Evolutionary conservation across 257 asterid species (phyloP).

Genomic region (Avicennia marina): DNA sequence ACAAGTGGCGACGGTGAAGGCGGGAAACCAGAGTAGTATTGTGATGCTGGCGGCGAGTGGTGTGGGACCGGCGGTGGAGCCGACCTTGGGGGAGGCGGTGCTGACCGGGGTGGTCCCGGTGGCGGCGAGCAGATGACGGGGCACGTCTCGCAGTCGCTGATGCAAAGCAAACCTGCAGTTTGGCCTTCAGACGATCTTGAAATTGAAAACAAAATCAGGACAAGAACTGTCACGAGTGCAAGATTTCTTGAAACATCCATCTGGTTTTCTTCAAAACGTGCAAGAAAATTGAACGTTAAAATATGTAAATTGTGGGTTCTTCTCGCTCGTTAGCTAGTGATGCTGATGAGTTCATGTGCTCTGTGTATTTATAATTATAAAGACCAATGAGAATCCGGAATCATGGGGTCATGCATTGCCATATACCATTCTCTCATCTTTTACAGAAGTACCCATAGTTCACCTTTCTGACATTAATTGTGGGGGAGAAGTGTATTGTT

Average conservation of each 20-base stretch:
- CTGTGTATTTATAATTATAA: conserved; percentile 29
- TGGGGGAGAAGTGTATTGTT: too few relatives aligned
- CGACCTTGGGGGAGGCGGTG: too few relatives aligned
- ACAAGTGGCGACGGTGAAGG: conserved; percentile 22
- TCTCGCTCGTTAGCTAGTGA: conserved; percentile 13
- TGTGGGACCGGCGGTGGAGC: conserved; percentile 31
- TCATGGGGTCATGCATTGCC: too few relatives aligned
- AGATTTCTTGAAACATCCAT: conserved; percentile 22
- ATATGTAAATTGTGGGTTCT: neutral
- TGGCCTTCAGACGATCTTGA: conserved; percentile 25
- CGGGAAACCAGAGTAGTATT: conserved; percentile 35
- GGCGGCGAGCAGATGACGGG: conserved; percentile 77
- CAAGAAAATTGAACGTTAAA: neutral
- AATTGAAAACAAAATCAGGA: conserved; percentile 20
- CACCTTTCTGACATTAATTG: too few relatives aligned
- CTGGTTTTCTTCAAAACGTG: conserved; percentile 8
- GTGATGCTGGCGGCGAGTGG: conserved; percentile 35
- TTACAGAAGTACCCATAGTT: neutral
- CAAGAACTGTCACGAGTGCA: conserved; percentile 22
- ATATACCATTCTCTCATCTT: conserved; percentile 6
- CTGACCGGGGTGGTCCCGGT: conserved; percentile 35
- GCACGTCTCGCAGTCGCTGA: conserved; percentile 67
- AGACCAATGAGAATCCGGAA: neutral
- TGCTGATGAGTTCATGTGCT: neutral
- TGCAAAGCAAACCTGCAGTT: conserved; percentile 46